These are phyloP conservation scores for Pleurotus djamor DNA, from an alignment of 768 basidiomycete genomes.

Conservation along the genomic window DNA sequence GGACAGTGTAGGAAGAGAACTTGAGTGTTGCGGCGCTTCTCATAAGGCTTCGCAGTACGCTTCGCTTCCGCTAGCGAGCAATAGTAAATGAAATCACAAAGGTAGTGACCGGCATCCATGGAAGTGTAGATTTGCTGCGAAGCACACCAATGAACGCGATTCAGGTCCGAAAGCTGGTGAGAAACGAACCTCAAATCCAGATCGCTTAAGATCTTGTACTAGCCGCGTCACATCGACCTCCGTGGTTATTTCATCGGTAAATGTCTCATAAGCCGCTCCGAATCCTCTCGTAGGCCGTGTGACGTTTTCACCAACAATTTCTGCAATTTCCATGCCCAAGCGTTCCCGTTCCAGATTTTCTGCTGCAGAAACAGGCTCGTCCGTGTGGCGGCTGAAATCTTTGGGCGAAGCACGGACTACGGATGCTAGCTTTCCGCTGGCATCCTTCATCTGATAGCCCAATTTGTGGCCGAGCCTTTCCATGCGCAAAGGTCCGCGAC, in stretches of 20 bases:
- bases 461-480: slow-evolving; percentile 66
- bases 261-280: slow-evolving; percentile 48
- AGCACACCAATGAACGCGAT: slow-evolving; percentile 5
- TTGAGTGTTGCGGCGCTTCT: slow-evolving; percentile 39
- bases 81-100: slow-evolving; percentile 78
- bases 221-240: slow-evolving; percentile 58
- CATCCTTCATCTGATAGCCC: slow-evolving; percentile 70
- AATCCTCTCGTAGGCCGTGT: slow-evolving; percentile 39
- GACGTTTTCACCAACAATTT: slow-evolving; percentile 29
- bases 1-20: slow-evolving; percentile 75
- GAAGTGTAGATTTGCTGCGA: slow-evolving; percentile 66
- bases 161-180: neutral
- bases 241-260: slow-evolving; percentile 56
- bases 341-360: slow-evolving; percentile 34
- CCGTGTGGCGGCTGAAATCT: slow-evolving; percentile 36
- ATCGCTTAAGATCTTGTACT: slow-evolving; percentile 51
- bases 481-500: slow-evolving; percentile 60
- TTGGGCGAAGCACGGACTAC: slow-evolving; percentile 37
- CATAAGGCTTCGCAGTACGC: slow-evolving; percentile 41
- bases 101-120: slow-evolving; percentile 73
- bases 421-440: slow-evolving; percentile 54
- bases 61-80: slow-evolving; percentile 71
- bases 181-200: slow-evolving; percentile 43
- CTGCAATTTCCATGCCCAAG: slow-evolving; percentile 35
- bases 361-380: slow-evolving; percentile 25